Percentiles rank a stretch among this genome's conserved stretches.
Conservation (phyloP, 1,139 yeast genomes). For the Candida smagusa region DNA sequence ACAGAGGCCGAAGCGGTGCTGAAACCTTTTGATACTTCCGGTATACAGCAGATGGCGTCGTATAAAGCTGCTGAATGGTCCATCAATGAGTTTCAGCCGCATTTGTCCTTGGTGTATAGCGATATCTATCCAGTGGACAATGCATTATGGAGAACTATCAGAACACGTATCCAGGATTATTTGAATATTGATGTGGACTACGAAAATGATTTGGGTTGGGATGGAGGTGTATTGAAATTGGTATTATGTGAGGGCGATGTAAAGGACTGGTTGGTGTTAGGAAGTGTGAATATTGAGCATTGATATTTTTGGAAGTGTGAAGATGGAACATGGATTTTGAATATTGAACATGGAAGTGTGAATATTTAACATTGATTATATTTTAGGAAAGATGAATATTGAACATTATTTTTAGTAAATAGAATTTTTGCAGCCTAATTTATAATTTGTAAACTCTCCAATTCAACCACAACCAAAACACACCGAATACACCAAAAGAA, state of each 20-base stretch:
- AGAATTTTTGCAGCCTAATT: background rate
- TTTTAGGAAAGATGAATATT: too few species aligned
- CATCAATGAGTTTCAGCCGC: conserved; percentile 61
- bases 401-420: background rate
- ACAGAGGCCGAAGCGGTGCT: conserved; percentile 1
- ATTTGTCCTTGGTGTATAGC: conserved; percentile 69
- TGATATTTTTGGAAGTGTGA: conserved; percentile 50
- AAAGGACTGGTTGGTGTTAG: conserved; percentile 66
- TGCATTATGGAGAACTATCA: conserved; percentile 65
- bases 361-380: background rate
- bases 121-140: conserved; percentile 65
- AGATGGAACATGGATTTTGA: conserved; percentile 24
- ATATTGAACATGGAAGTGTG: too few species aligned
- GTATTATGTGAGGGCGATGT: conserved; percentile 77
- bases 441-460: conserved; percentile 10
- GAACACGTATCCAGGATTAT: conserved; percentile 67
- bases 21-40: conserved; percentile 19
- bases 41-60: conserved; percentile 28
- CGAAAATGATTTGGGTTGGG: conserved; percentile 51
- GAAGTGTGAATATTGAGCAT: conserved; percentile 47
- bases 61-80: conserved; percentile 55
- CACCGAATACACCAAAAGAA: conserved; percentile 70
- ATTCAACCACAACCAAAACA: conserved; percentile 74
- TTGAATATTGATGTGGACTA: conserved; percentile 43
- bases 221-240: conserved; percentile 65